Base-by-base conservation (phyloP, 345 rosid species). In the Eucalyptus marginata region DNA sequence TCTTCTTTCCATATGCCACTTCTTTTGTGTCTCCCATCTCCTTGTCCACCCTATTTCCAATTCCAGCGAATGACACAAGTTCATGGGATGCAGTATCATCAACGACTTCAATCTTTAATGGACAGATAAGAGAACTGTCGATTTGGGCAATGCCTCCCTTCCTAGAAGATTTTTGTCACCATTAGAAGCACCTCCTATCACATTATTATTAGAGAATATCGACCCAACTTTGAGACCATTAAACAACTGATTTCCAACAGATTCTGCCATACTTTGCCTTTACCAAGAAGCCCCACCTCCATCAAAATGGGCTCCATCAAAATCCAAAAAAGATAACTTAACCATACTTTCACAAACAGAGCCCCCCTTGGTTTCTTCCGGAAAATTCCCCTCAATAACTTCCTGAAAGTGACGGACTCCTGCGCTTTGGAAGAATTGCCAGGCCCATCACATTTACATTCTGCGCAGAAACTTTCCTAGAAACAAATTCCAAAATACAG, bases 11-110 rank as follows among this genome's bases (percentile, higher is more conserved):
- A 88, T 88, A 93, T 76, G 49, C 54, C 56, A 89, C 94, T 93
- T 52, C 92, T 92, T 87, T 88, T 92, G 51, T 7, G 4, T 71
- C 13, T 90, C 88, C 88, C 46, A 49, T 71, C 76, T 88, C 90
- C 92, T 90, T 92, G 46, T 76, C 86, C 92, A 88, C 88, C 86
- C 81, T 90, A 87, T 91, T 90, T 83, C 90, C 91, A 79, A 68
- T 89, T 92, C 90, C 91, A 47, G 89, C 83, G 50, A 91, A 88
- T 15, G 88, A 81, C 89, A 93, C 86, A 6, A 94, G 92, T 88
- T 91, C 94, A 90, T 96, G 94, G 84, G n/a, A n/a, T 15, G 95
- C 98, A 29, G 96, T 96, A 90, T 97, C 97, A 89, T 97, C 98
- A 89, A 96, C 90, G 31, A 96, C 90, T 89, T 95, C 93, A 88